Evolutionary conservation across 495 filamentous ascomycete genomes (phyloP).

Genomic region (Xylaria venustula): DNA sequence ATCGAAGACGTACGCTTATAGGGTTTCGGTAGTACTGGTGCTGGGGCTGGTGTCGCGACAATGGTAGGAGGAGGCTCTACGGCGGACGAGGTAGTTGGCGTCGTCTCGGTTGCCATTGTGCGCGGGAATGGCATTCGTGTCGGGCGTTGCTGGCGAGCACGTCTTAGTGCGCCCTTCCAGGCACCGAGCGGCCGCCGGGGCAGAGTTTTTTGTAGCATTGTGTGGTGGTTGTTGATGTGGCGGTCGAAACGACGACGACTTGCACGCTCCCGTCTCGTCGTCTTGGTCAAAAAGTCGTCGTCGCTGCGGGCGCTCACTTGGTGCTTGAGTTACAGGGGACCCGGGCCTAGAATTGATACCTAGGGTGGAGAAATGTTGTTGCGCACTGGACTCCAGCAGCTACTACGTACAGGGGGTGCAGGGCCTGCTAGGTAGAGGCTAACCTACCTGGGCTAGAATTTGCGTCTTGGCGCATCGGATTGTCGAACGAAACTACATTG

Average conservation of each 20-base stretch:
- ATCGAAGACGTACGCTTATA: constrained; percentile 5
- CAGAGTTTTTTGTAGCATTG: constrained; percentile 60
- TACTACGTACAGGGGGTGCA: not conserved
- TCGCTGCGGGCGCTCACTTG: constrained; percentile 1
- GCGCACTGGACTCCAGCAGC: not conserved
- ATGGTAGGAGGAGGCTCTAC: constrained; percentile 22
- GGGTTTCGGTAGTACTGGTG: constrained; percentile 6
- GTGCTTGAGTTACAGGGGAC: not conserved
- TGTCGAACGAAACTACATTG: constrained; percentile 9
- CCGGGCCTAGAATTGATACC: not conserved
- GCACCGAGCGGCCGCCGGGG: constrained; percentile 66
- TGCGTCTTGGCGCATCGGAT: not conserved
- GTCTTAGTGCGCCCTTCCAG: constrained; percentile 58
- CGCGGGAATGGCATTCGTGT: constrained; percentile 26
- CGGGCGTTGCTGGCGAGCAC: constrained; percentile 42
- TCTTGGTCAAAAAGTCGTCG: constrained; percentile 13
- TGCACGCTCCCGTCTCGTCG: not conserved
- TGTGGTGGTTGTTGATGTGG: constrained; percentile 15
- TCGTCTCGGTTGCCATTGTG: constrained; percentile 35
- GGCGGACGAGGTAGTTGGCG: constrained; percentile 12
- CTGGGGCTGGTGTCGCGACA: constrained; percentile 5
- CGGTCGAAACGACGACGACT: not conserved
- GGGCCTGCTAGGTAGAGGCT: not conserved
- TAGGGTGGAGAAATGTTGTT: constrained; percentile 23
- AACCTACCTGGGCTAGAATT: not conserved